Evolutionary conservation across 192 early-diverging fungal genomes (phyloP), one percentile per base, ranked within the genome.

Genomic region (Entrophospora sp.): DNA sequence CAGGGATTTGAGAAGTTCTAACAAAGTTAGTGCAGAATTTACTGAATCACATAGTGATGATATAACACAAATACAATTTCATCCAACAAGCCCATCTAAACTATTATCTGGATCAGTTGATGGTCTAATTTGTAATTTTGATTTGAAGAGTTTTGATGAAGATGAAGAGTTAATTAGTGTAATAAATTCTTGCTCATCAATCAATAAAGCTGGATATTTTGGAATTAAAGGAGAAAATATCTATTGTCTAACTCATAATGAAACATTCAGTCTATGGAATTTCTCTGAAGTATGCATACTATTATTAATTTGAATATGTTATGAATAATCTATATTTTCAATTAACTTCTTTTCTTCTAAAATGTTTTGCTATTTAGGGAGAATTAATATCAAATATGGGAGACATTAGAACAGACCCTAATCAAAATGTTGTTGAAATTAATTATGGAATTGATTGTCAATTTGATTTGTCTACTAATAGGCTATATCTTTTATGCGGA

Each of bases 181-280:
- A 1, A 83, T 94, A 16, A 96, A 95, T 56, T 88, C 87, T 3
- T 80, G 79, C 14, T 84, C 92, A 14, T 91, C 91, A 5, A 81
- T 98, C n/a, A 82, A 83, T 69, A 86, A 81, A 61, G 72, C 87
- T 60, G 95, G 95, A 3, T 98, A 89, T 75, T 97, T 97, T 76
- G 96, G 96, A 13, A 92, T 94, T 1, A 70, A 71, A 8, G 78
- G 80, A n/a, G 92, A 97, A 76, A 96, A 91, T 73, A 60, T 97
- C 6, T 98, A 91, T 66, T 83, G 81, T 40, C 72, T 91, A 12
- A 95, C 87, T 30, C 94, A 97, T 68, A 86, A 92, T 66, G 93
- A 98, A 71, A 96, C 95, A 0, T 83, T 96, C 25, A 85, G 89
- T 38, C 66, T 97, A 24, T 92, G 89, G 79, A 87, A 73, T 18